Evolutionary conservation across 768 basidiomycete genomes (phyloP).

Genomic region (Pisolithus albus): DNA sequence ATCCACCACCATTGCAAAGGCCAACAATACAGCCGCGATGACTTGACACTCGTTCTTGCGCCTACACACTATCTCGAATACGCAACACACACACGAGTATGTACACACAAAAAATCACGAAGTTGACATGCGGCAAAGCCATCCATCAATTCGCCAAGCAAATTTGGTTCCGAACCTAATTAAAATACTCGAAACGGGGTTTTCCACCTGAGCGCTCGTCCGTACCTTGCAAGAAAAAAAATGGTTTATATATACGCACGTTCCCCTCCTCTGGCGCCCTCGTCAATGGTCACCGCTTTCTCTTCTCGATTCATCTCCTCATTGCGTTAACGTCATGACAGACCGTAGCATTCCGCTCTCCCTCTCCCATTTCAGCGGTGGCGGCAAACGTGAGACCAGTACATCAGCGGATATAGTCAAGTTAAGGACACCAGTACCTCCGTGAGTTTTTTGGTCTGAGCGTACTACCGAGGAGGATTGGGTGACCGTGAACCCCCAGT

Average conservation of each 20-base stretch:
- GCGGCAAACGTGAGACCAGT: not conserved
- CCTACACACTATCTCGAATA: too few species aligned
- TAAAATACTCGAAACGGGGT: too few species aligned
- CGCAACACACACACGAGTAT: too few species aligned
- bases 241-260: not conserved
- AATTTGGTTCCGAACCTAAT: too few species aligned
- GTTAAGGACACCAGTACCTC: constrained; percentile 21
- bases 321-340: not conserved
- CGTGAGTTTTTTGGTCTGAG: constrained; percentile 6
- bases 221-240: not conserved
- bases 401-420: constrained; percentile 1
- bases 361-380: not conserved
- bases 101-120: too few species aligned
- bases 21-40: too few species aligned
- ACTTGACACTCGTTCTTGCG: too few species aligned
- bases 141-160: too few species aligned
- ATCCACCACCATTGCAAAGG: too few species aligned
- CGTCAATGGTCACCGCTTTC: too few species aligned
- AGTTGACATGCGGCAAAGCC: too few species aligned
- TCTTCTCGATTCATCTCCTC: not conserved
- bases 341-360: not conserved
- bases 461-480: not conserved
- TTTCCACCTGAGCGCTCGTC: too few species aligned
- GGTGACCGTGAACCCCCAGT: constrained; percentile 25
- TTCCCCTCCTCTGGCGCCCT: not conserved